A percentile compares a stretch with the other conserved stretches of the same genome.
These are phyloP conservation scores for Rhamnella rubrinervis DNA, from an alignment of 331 rosid species.

Conservation along the genomic window DNA sequence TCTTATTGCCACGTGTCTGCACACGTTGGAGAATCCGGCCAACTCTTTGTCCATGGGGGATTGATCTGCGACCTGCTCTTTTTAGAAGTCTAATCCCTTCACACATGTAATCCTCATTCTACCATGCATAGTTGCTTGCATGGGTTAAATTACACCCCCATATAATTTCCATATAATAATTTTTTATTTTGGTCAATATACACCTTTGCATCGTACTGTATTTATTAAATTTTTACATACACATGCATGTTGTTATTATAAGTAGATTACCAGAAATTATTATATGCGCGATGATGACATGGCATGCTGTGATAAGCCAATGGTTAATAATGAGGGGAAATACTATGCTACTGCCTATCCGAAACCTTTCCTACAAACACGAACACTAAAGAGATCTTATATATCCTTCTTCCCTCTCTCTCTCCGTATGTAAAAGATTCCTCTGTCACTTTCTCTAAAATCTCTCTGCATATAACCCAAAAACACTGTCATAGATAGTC, in stretches of 20 bases:
- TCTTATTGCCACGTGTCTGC: slow-evolving; percentile 6
- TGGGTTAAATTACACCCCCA: too few relatives aligned
- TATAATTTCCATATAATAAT: too few relatives aligned
- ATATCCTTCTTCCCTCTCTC: slow-evolving; percentile 23
- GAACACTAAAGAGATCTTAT: not conserved
- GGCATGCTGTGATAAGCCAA: slow-evolving; percentile 35
- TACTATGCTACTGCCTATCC: not conserved
- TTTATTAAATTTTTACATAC: not conserved
- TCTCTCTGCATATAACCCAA: not conserved
- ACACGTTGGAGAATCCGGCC: not conserved
- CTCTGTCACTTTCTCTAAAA: not conserved
- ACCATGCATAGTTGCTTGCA: too few relatives aligned
- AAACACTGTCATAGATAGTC: not conserved
- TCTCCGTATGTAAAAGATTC: not conserved
- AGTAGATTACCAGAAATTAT: slow-evolving; percentile 22
- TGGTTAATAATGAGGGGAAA: slow-evolving; percentile 21
- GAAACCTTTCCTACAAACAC: not conserved
- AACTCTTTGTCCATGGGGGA: slow-evolving; percentile 15
- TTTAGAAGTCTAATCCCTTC: not conserved
- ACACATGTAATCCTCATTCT: too few relatives aligned
- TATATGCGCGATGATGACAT: slow-evolving; percentile 17
- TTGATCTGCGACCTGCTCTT: not conserved
- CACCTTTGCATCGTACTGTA: too few relatives aligned
- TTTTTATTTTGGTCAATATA: not conserved
- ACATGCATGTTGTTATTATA: slow-evolving; percentile 23